Conservation (phyloP, 2,329 filamentous ascomycete genomes). For the Drechslera avenae region DNA sequence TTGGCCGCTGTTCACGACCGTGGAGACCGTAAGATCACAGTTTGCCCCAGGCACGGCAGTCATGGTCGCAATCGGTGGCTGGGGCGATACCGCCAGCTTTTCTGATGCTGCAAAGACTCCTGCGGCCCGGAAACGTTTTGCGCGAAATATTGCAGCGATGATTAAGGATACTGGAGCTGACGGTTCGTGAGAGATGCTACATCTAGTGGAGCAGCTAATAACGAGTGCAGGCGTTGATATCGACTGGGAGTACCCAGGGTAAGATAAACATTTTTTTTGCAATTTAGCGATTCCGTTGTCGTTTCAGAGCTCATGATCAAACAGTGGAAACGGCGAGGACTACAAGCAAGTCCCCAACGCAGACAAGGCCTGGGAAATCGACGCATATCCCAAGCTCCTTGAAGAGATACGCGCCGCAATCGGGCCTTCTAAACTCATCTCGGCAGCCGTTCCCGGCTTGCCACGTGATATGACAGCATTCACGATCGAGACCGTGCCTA, state of each 20-base stretch:
- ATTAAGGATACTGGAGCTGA: conserved; percentile 65
- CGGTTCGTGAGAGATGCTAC: conserved; percentile 53
- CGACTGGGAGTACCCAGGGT: conserved; percentile 68
- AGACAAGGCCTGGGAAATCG: conserved; percentile 64
- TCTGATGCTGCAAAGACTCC: conserved; percentile 60
- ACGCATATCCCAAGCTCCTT: conserved; percentile 66
- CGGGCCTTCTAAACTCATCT: conserved; percentile 63
- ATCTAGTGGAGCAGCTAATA: neutral
- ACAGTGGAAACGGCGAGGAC: conserved; percentile 67
- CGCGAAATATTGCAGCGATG: conserved; percentile 68
- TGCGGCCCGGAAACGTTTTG: conserved; percentile 59
- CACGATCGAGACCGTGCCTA: conserved; percentile 38
- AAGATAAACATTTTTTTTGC: too few species aligned
- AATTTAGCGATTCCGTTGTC: too few species aligned
- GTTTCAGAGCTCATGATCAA: too few species aligned
- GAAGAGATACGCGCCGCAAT: conserved; percentile 64
- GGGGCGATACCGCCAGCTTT: conserved; percentile 72
- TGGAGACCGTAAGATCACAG: conserved; percentile 41
- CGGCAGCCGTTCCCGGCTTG: conserved; percentile 69
- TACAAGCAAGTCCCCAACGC: conserved; percentile 66
- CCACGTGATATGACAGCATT: conserved; percentile 71
- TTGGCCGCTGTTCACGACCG: conserved; percentile 37
- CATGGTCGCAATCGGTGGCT: conserved; percentile 74
- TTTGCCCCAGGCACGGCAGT: conserved; percentile 47
- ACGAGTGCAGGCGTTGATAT: conserved; percentile 54